Conservation (phyloP, 768 basidiomycete genomes). For the Chlorophyllum brunneum region DNA sequence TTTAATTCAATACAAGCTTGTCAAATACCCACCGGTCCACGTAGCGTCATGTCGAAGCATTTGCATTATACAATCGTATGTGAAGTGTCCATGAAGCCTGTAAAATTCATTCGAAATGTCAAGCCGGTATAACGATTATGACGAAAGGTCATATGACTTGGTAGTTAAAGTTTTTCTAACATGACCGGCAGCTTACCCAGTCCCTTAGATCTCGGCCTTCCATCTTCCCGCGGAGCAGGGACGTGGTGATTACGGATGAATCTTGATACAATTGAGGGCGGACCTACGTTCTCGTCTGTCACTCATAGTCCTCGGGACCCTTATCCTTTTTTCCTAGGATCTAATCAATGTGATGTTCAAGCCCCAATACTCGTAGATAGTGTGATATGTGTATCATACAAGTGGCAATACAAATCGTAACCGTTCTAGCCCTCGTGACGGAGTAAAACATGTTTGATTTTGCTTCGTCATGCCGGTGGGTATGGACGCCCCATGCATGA, state of each 20-base stretch:
- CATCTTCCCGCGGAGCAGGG: slow-evolving; percentile 13
- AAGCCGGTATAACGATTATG: not conserved
- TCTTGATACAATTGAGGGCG: slow-evolving; percentile 9
- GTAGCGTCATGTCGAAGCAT: not conserved
- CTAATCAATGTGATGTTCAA: not conserved
- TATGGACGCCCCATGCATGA: no score
- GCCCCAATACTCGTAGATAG: no score
- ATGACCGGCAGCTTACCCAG: not conserved
- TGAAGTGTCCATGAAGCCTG: no score
- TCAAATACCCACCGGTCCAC: no score
- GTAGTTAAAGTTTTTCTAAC: no score
- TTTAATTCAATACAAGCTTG: not conserved
- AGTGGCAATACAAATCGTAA: no score
- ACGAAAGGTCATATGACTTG: not conserved
- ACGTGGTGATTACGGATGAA: slow-evolving; percentile 11
- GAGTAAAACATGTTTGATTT: no score
- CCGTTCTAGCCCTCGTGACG: no score
- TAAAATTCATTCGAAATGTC: no score
- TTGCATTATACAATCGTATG: not conserved
- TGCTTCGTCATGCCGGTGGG: no score
- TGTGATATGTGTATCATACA: no score
- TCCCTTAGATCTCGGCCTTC: slow-evolving; percentile 1
- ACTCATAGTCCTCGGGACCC: slow-evolving; percentile 13
- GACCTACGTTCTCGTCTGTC: not conserved
- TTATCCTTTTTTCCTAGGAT: slow-evolving; percentile 7